Conservation (phyloP, 257 asterid genomes). For the Gentiana straminea region DNA sequence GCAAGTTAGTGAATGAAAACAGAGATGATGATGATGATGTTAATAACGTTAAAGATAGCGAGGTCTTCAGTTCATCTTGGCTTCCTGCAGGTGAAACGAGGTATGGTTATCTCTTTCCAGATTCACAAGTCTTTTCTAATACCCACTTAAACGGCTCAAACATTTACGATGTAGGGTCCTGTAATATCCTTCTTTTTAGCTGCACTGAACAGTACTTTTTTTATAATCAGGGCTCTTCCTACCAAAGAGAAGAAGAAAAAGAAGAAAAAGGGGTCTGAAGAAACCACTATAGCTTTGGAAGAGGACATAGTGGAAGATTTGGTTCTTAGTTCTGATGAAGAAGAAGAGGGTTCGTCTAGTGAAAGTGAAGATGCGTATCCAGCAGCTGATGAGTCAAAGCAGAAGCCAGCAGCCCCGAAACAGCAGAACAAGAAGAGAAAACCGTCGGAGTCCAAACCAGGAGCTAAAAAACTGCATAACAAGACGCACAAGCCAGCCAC, state of each 20-base stretch:
- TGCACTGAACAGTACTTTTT: too few relatives aligned
- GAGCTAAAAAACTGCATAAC: too few relatives aligned
- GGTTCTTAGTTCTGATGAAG: constrained; percentile 71
- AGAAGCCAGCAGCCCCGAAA: constrained; percentile 15
- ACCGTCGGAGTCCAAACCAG: too few relatives aligned
- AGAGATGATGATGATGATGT: constrained; percentile 45
- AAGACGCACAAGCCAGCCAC: too few relatives aligned
- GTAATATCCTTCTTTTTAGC: too few relatives aligned
- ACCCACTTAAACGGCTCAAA: too few relatives aligned
- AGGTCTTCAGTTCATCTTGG: constrained; percentile 33
- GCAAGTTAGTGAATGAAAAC: constrained; percentile 28
- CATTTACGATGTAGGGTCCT: neutral
- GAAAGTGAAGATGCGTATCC: constrained; percentile 20
- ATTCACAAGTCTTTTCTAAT: neutral
- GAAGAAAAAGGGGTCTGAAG: constrained; percentile 16
- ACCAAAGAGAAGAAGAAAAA: constrained; percentile 26
- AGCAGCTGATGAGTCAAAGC: constrained; percentile 29
- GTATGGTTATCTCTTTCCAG: constrained; percentile 28
- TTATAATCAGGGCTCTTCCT: constrained; percentile 22
- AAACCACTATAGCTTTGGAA: constrained; percentile 23
- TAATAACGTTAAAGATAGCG: constrained; percentile 31
- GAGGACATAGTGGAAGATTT: constrained; percentile 80
- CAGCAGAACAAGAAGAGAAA: constrained; percentile 23
- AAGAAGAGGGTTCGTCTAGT: constrained; percentile 32
- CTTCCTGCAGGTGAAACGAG: constrained; percentile 36